phyloP scores from a whole-genome alignment of 805 yeast genomes.

The Teunomyces barrocoloradensis region DNA sequence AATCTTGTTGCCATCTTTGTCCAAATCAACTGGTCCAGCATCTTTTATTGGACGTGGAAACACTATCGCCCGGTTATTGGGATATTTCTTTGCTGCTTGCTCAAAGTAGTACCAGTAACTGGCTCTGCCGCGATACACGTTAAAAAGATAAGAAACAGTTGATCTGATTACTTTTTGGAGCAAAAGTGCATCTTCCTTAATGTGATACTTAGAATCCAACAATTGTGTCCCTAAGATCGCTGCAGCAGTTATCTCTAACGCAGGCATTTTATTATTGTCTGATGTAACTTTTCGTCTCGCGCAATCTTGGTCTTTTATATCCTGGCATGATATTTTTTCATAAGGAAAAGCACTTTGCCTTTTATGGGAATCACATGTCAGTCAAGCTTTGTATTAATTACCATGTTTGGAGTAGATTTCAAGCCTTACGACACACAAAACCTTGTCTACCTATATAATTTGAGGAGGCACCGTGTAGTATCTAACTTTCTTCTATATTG shows the following conservation, averaged over 20 bases:
- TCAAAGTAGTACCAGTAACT: constrained; percentile 75
- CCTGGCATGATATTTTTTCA: background rate
- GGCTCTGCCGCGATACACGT: constrained; percentile 39
- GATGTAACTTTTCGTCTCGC: background rate
- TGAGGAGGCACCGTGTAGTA: too few relatives aligned
- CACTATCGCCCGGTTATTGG: constrained; percentile 57
- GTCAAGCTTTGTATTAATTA: background rate
- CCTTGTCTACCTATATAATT: too few relatives aligned
- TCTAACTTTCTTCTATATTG: too few relatives aligned
- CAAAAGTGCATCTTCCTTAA: constrained; percentile 54
- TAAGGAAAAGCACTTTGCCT: background rate
- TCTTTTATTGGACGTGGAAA: constrained; percentile 50
- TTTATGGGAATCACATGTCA: constrained; percentile 3
- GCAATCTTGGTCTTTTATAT: constrained; percentile 1
- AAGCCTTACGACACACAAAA: background rate
- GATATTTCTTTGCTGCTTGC: constrained; percentile 44
- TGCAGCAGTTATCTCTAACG: constrained; percentile 40
- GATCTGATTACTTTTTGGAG: constrained; percentile 42
- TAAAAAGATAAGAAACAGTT: constrained; percentile 42
- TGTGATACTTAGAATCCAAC: constrained; percentile 45
- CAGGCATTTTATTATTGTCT: constrained; percentile 23
- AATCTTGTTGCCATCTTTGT: constrained; percentile 35
- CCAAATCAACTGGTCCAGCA: constrained; percentile 23
- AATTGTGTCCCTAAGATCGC: constrained; percentile 44
- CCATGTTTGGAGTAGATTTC: background rate